Evolutionary conservation across 768 basidiomycete genomes (phyloP).

Genomic region (Hygrophorus pudorinus): DNA sequence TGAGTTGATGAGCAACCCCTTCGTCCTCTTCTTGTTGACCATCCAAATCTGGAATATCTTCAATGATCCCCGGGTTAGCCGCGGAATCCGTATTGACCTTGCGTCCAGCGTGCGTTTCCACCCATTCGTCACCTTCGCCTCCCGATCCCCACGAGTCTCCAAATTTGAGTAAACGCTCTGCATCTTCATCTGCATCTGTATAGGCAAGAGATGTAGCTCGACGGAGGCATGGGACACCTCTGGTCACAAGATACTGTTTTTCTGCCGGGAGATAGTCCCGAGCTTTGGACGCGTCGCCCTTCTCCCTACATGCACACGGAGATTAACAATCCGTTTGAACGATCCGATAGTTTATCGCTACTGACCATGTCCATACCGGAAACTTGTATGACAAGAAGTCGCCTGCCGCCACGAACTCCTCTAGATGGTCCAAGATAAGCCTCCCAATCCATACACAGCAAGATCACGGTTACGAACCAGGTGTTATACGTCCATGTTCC

Average conservation of each 20-base stretch:
- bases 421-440: conserved; percentile 26
- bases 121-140: conserved; percentile 83
- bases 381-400: conserved; percentile 98
- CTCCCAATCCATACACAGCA: neutral
- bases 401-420: conserved; percentile 97
- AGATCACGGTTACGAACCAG: conserved; percentile 47
- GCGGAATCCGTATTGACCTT: conserved; percentile 40
- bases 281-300: conserved; percentile 75
- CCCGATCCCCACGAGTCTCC: conserved; percentile 48
- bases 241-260: conserved; percentile 94
- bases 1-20: conserved; percentile 34
- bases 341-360: conserved; percentile 6
- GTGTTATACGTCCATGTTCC: conserved; percentile 93
- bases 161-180: conserved; percentile 83
- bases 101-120: conserved; percentile 91
- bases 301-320: conserved; percentile 56
- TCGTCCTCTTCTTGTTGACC: conserved; percentile 27
- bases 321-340: conserved; percentile 5
- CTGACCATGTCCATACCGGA: conserved; percentile 94
- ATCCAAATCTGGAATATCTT: conserved; percentile 84
- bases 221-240: conserved; percentile 93
- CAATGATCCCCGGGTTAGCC: conserved; percentile 55
- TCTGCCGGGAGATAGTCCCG: conserved; percentile 91
- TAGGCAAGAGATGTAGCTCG: conserved; percentile 88
- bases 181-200: conserved; percentile 94